These are phyloP conservation scores for Salvia splendens DNA, from an alignment of 257 asterid genomes.

Conservation along the genomic window DNA sequence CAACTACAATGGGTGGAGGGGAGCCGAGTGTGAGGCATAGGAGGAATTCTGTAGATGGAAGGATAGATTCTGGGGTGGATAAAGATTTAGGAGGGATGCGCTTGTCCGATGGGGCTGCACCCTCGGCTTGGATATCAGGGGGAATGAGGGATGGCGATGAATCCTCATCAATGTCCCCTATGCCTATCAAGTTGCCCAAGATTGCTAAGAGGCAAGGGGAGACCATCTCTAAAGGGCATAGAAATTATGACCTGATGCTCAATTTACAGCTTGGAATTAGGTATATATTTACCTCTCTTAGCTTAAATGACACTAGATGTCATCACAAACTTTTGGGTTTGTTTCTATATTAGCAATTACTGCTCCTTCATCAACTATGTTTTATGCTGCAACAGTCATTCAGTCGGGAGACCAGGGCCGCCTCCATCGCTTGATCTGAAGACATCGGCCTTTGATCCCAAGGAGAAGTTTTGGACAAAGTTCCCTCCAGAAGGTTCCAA, in stretches of 20 bases:
- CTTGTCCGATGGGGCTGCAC: constrained; percentile 62
- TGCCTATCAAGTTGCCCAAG: constrained; percentile 57
- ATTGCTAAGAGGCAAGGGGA: constrained; percentile 65
- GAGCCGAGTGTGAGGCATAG: constrained; percentile 48
- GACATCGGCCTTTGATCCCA: constrained; percentile 90
- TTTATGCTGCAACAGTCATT: constrained; percentile 53
- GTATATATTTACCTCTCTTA: constrained; percentile 24
- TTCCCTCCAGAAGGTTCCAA: constrained; percentile 93
- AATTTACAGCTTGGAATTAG: constrained; percentile 75
- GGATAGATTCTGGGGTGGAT: constrained; percentile 60
- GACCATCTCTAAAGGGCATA: constrained; percentile 68
- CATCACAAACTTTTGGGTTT: not conserved
- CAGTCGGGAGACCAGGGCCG: constrained; percentile 88
- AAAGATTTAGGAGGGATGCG: constrained; percentile 59
- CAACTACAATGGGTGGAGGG: constrained; percentile 43
- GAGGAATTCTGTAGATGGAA: constrained; percentile 78
- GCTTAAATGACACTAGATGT: not conserved
- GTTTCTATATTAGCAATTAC: not conserved
- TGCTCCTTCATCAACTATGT: not conserved
- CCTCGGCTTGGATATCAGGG: constrained; percentile 42
- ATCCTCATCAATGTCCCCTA: constrained; percentile 23
- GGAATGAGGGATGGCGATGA: constrained; percentile 42
- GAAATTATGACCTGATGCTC: constrained; percentile 71
- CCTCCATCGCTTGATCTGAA: constrained; percentile 79
- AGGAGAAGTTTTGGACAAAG: constrained; percentile 91